Evolutionary conservation across 139 green algal genomes (phyloP), one percentile per base, ranked within the genome.

Genomic region (Ettlia oleoabundans): DNA sequence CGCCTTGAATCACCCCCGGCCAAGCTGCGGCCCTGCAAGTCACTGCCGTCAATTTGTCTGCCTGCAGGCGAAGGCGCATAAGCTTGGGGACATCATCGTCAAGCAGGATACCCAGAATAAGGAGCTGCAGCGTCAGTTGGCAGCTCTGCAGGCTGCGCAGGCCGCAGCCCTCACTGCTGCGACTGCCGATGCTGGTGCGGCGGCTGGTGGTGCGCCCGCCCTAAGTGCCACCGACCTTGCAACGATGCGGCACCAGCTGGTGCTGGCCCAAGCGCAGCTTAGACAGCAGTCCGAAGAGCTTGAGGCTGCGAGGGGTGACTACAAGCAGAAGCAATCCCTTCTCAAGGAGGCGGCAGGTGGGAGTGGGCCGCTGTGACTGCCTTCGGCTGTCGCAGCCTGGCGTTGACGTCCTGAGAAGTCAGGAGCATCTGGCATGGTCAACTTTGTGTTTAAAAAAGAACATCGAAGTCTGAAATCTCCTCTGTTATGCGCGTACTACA

Each of bases 71-170:
- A 72, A 72, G 53, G 78, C 69, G 3, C 67, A 69, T 38, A 78
- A 84, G 78, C 41, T 84, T 40, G 69, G 78, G 0, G 69, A 84
- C 26, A 67, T 84, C 22, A 66, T 84, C 37, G n/a, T 75, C 28
- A 28, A 38, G 37, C 78, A 76, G 15, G 78, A 84, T 52, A 52
- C 65, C 0, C 30, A 73, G 52, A 84, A 19, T 0, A 53, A 37
- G 24, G 78, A 78, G 40, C 40, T 78, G 37, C 78, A 84, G 40
- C 64, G 65, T 28, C 58, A 72, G 67, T 37, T 84, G 24, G 52
- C 32, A 1, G 41, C n/a, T 4, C 26, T 84, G 64, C 40, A 72
- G 53, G 37, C 76, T n/a, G 40, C 58, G 10, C 72, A 79, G 52
- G 52, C 52, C 7, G 72, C 52, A 24, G 72, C 72, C 13, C 51